Evolutionary conservation across 2,329 filamentous ascomycete genomes (phyloP).

Genomic region (Aspergillus caelatus): DNA sequence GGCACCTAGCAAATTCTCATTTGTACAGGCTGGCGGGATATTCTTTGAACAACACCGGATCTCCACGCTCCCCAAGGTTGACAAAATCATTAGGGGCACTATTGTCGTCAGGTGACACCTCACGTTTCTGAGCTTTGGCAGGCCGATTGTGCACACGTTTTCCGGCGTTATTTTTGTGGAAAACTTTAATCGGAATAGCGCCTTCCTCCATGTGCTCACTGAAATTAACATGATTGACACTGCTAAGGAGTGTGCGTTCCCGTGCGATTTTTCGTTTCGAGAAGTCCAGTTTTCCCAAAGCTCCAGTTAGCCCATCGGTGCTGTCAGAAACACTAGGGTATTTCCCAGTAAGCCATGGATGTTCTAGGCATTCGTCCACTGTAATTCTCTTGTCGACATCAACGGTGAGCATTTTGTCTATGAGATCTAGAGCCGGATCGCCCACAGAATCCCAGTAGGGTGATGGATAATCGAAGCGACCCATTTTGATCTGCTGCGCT

Average conservation of each 20-base stretch:
- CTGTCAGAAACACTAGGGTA: constrained; percentile 72
- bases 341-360: constrained; percentile 80
- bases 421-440: constrained; percentile 86
- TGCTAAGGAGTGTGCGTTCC: constrained; percentile 82
- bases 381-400: constrained; percentile 81
- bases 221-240: constrained; percentile 74
- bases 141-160: constrained; percentile 49
- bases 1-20: constrained; percentile 6
- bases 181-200: constrained; percentile 70
- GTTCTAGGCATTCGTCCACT: constrained; percentile 85
- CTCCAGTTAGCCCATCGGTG: constrained; percentile 89
- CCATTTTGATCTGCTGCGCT: constrained; percentile 85
- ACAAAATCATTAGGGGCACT: constrained; percentile 77
- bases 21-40: constrained; percentile 52
- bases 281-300: constrained; percentile 79
- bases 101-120: constrained; percentile 68
- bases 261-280: constrained; percentile 76
- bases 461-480: constrained; percentile 89
- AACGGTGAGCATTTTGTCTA: constrained; percentile 92
- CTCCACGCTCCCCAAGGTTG: constrained; percentile 81
- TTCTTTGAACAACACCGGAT: constrained; percentile 73
- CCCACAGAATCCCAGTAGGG: constrained; percentile 93
- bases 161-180: constrained; percentile 66
- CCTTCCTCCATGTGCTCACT: constrained; percentile 59
- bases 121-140: constrained; percentile 42